phyloP scores from a whole-genome alignment of 1,284 basidiomycete genomes.

The Xerocomus nothofagi region DNA sequence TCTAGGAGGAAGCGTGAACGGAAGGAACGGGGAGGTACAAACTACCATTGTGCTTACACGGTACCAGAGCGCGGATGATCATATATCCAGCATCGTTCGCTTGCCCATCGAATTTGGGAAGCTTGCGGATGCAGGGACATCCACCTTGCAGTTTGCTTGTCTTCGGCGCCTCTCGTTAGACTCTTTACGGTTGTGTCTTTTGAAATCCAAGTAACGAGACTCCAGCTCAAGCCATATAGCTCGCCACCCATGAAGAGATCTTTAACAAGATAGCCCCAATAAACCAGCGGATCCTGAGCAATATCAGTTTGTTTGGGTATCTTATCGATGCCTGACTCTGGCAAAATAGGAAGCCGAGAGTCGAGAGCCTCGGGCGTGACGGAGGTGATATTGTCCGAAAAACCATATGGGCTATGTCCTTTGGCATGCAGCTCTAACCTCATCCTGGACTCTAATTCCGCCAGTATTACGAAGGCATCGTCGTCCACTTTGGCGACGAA shows the following conservation, averaged over 20 bases:
- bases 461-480: conserved; percentile 91
- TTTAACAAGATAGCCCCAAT: conserved; percentile 96
- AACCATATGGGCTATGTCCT: conserved; percentile 30
- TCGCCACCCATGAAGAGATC: conserved; percentile 97
- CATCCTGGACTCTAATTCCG: conserved; percentile 86
- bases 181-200: conserved; percentile 68
- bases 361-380: conserved; percentile 2
- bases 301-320: conserved; percentile 3
- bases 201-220: conserved; percentile 87
- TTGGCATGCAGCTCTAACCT: conserved; percentile 67
- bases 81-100: conserved; percentile 97
- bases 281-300: conserved; percentile 70
- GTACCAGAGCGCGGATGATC: conserved; percentile 94
- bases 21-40: conserved; percentile 4
- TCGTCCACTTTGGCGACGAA: conserved; percentile 93
- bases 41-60: conserved; percentile 57
- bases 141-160: conserved; percentile 96
- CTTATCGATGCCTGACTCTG: neutral
- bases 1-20: conserved; percentile 38
- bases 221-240: conserved; percentile 88
- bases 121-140: conserved; percentile 86
- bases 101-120: conserved; percentile 81
- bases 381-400: conserved; percentile 11
- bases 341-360: neutral
- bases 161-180: conserved; percentile 84